phyloP scores from a whole-genome alignment of 73 alveolate genomes.

The Blepharisma stoltei region DNA sequence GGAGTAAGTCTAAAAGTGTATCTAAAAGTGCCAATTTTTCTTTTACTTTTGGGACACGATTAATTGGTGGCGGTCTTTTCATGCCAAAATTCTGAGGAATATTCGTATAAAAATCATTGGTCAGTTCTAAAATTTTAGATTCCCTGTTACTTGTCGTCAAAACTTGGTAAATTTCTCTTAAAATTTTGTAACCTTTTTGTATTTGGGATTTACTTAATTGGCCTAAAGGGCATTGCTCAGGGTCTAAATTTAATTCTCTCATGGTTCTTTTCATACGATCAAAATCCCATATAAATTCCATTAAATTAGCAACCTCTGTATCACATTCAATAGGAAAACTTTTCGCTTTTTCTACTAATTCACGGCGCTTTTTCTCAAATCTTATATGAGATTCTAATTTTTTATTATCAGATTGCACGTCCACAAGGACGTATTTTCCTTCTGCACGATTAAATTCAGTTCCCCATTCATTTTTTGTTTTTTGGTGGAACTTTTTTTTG shows the following conservation, averaged over 20 bases:
- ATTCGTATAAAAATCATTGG: constrained; percentile 79
- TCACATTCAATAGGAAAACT: constrained; percentile 27
- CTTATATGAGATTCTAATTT: constrained; percentile 45
- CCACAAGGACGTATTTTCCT: constrained; percentile 53
- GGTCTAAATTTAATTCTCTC: constrained; percentile 76
- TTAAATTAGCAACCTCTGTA: constrained; percentile 38
- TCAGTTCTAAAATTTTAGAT: constrained; percentile 34
- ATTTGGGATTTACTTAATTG: constrained; percentile 58
- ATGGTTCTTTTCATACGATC: constrained; percentile 66
- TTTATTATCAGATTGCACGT: constrained; percentile 47
- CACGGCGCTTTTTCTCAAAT: constrained; percentile 34
- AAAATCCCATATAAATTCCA: constrained; percentile 73
- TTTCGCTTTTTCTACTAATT: constrained; percentile 33
- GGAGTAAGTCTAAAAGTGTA: constrained; percentile 52
- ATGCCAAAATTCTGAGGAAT: constrained; percentile 96
- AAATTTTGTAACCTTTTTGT: constrained; percentile 58
- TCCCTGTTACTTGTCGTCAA: constrained; percentile 72
- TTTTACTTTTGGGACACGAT: constrained; percentile 60
- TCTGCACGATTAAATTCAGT: constrained; percentile 48
- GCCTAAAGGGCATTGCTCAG: constrained; percentile 76
- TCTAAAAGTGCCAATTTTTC: constrained; percentile 64
- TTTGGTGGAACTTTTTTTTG: constrained; percentile 73
- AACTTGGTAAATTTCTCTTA: constrained; percentile 63
- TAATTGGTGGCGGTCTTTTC: constrained; percentile 66
- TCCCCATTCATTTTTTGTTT: constrained; percentile 92